Evolutionary conservation across 2,329 filamentous ascomycete genomes (phyloP).

Genomic region (Penicillium griseofulvum): DNA sequence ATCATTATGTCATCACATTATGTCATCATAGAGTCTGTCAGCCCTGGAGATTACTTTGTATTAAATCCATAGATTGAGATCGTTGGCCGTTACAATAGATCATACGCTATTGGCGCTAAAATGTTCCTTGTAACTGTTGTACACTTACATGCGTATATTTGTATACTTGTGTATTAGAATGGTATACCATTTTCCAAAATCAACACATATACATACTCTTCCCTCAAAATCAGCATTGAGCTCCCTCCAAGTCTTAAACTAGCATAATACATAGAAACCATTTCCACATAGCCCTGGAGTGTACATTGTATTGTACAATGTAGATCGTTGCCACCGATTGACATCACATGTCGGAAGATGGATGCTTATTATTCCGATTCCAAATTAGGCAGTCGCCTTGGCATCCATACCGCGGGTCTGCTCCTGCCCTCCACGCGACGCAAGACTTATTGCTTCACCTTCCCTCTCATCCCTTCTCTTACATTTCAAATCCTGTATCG

Average conservation of each 20-base stretch:
- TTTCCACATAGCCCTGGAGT: neutral
- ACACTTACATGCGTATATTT: neutral
- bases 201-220: neutral
- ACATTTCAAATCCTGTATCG: neutral
- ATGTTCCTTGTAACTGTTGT: neutral
- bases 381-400: conserved; percentile 5
- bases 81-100: neutral
- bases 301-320: neutral
- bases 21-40: neutral
- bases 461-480: neutral
- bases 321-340: neutral
- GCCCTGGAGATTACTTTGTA: neutral
- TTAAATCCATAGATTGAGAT: neutral
- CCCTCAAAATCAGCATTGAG: neutral
- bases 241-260: neutral
- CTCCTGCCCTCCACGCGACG: conserved; percentile 19
- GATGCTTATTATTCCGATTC: conserved; percentile 15
- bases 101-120: neutral
- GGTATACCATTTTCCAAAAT: too few species aligned
- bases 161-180: neutral
- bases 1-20: conserved; percentile 2
- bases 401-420: neutral
- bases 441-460: conserved; percentile 12
- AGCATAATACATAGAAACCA: neutral
- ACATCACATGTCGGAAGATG: conserved; percentile 8